phyloP scores from a whole-genome alignment of 495 filamentous ascomycete species.

The Apiosordaria backusii region DNA sequence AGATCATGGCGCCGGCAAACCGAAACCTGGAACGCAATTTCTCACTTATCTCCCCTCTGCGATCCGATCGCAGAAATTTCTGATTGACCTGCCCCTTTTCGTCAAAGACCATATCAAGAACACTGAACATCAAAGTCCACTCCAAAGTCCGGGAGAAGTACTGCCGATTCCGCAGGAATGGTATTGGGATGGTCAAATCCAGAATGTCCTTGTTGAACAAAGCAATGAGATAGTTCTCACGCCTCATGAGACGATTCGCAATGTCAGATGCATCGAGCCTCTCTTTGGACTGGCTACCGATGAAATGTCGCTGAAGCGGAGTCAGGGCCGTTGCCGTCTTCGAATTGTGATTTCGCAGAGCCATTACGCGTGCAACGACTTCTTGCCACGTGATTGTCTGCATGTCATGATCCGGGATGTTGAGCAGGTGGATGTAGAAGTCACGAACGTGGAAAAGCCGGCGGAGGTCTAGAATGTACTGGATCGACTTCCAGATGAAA shows the following conservation, averaged over 20 bases:
- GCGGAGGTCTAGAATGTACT: conserved; percentile 70
- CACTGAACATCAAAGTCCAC: conserved; percentile 83
- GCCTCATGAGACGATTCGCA: conserved; percentile 93
- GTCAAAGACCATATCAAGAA: conserved; percentile 93
- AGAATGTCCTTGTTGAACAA: conserved; percentile 94
- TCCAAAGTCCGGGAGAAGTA: conserved; percentile 77
- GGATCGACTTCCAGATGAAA: conserved; percentile 75
- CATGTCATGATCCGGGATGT: conserved; percentile 86
- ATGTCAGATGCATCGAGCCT: conserved; percentile 95
- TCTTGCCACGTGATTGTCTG: conserved; percentile 97
- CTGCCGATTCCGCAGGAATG: conserved; percentile 73
- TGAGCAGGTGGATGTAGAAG: conserved; percentile 83
- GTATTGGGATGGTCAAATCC: conserved; percentile 79
- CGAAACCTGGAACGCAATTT: conserved; percentile 69
- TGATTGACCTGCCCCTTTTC: conserved; percentile 78
- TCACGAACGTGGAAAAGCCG: conserved; percentile 75
- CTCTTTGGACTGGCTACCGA: conserved; percentile 87
- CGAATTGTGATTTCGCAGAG: conserved; percentile 79
- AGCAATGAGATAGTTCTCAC: conserved; percentile 94
- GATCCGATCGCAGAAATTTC: conserved; percentile 75
- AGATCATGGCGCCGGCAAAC: conserved; percentile 80
- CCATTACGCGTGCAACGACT: conserved; percentile 84
- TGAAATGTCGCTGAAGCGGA: conserved; percentile 55
- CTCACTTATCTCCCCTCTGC: conserved; percentile 73
- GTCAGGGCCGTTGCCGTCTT: conserved; percentile 65